Base-by-base conservation (phyloP, 2,329 filamentous ascomycete species). In the Neofusicoccum umdonicola region DNA sequence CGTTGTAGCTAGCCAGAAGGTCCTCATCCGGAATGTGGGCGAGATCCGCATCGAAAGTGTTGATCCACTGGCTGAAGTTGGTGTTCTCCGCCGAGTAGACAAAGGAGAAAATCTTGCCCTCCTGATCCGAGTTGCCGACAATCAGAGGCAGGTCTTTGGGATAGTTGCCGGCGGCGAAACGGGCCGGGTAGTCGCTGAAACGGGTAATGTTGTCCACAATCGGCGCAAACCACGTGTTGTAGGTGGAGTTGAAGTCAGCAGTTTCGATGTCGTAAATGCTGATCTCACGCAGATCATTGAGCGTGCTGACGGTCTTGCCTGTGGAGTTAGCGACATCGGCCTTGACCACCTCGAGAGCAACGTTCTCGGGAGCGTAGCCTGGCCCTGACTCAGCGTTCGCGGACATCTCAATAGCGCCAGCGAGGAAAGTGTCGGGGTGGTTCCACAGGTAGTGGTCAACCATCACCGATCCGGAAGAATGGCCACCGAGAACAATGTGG, bases 61-160 rank as follows among this genome's bases (percentile, higher is more conserved):
- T 75, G 71, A 82, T 80, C 79, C 79, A 82, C 0, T 75, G 73
- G 67, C 75, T 76, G 66, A 77, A 78, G 56, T 78, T 73, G 34
- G 73, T 70, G 61, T 72, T 72, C 57, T 71, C 68, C 27, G 47
- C 66, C 4, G 67, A 66, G 17, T 73, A 73, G 2, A 73, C 71
- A 4, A 72, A 48, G n/a, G 66, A 65, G 35, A 73, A 72, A 22
- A 72, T 50, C 13, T 69, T 67, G 11, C 71, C 71, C 63, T 72
- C 71, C 12, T 70, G 66, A 50, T 72, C 69, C 6, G 71, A 71
- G 62, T 73, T 72, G 22, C 71, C 71, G 12, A 70, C 71, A 45
- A 73, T 61, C 4, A 73, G 68, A 17, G 52, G 63, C 37, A 65
- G 3, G 11, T 37, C 6, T 22, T 50, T 61, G 22, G 71, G 71